Evolutionary conservation across 306 rosid species (phyloP).

Genomic region (Glycine soja): DNA sequence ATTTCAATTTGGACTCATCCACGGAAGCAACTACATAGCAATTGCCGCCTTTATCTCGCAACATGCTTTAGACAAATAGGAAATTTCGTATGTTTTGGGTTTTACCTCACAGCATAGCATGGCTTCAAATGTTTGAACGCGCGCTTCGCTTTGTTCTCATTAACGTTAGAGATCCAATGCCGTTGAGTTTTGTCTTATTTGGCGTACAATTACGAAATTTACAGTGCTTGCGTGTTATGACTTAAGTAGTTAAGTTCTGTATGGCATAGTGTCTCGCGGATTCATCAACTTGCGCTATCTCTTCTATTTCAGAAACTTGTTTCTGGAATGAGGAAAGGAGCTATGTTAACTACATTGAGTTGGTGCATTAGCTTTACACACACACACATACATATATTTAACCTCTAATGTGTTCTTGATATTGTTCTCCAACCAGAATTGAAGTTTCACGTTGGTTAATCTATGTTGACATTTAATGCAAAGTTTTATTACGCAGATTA

Average conservation of each 20-base stretch:
- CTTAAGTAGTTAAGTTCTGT: background rate
- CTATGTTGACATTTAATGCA: background rate
- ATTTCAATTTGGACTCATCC: conserved; percentile 42
- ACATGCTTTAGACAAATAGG: conserved; percentile 16
- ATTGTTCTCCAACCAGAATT: background rate
- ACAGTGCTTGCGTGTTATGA: conserved; percentile 3
- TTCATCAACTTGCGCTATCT: conserved; percentile 15
- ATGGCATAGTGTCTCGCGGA: background rate
- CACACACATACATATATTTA: too few species aligned
- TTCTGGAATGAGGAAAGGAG: conserved; percentile 28
- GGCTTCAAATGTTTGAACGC: background rate
- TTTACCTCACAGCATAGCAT: background rate
- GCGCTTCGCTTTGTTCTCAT: conserved; percentile 32
- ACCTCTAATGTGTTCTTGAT: conserved; percentile 11
- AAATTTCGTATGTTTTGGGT: conserved; percentile 36
- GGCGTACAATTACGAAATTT: background rate
- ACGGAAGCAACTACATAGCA: conserved; percentile 35
- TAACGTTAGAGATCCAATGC: conserved; percentile 39
- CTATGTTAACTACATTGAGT: conserved; percentile 42
- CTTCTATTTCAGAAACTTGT: conserved; percentile 33
- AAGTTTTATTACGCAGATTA: background rate
- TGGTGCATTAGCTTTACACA: conserved; percentile 44
- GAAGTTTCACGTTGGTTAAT: background rate
- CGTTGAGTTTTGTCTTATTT: conserved; percentile 42
- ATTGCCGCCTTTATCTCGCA: conserved; percentile 13